Percentiles rank a stretch among this genome's conserved stretches.
phyloP scores from a whole-genome alignment of 208 protist genomes.

The Leishmania major region DNA sequence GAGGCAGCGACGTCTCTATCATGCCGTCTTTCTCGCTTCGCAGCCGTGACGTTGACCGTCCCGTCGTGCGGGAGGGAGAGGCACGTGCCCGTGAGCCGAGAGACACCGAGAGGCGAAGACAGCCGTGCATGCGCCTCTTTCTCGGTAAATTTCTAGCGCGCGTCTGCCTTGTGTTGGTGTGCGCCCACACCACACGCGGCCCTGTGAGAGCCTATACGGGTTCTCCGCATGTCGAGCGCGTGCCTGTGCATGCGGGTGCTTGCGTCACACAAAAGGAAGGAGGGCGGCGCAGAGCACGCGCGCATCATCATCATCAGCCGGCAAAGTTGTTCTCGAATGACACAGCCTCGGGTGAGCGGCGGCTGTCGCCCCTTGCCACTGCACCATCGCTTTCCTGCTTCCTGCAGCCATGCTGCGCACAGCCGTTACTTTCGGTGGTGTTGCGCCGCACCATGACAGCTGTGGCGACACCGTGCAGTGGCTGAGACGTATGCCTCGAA shows the following conservation, averaged over 20 bases:
- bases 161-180: background rate
- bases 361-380: too few relatives aligned
- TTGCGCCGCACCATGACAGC: too few relatives aligned
- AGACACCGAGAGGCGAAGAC: background rate
- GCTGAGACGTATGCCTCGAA: too few relatives aligned
- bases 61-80: background rate
- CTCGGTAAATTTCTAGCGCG: background rate
- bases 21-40: conserved; percentile 3
- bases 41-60: background rate
- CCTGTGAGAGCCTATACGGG: background rate
- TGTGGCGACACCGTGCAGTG: too few relatives aligned
- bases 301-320: background rate
- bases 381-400: too few relatives aligned
- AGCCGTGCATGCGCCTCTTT: background rate
- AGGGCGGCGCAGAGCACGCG: background rate
- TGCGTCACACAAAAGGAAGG: background rate
- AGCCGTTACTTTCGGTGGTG: too few relatives aligned
- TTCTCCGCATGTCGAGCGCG: background rate
- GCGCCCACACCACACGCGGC: background rate
- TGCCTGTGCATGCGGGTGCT: background rate
- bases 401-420: too few relatives aligned
- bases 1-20: conserved; percentile 12
- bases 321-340: too few relatives aligned
- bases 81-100: background rate
- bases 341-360: too few relatives aligned